A percentile compares a stretch with the other conserved stretches of the same genome.
These are phyloP conservation scores for Fusarium sp. DNA, from an alignment of 2,329 filamentous ascomycete genomes.

Conservation along the genomic window DNA sequence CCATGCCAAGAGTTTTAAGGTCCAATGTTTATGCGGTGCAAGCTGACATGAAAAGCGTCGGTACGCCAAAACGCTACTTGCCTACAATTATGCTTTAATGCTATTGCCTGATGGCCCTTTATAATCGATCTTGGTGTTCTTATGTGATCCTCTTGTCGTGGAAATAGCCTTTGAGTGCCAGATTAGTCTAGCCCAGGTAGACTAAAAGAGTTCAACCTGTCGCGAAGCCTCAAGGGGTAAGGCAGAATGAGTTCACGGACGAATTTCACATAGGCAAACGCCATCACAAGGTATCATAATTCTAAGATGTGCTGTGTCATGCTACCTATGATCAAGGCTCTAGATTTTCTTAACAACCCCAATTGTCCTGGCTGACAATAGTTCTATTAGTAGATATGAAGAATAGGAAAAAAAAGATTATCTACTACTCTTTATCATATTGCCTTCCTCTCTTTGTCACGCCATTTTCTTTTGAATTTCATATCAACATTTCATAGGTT, in stretches of 20 bases:
- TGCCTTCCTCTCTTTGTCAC: not conserved
- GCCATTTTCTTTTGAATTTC: not conserved
- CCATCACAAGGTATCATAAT: not conserved
- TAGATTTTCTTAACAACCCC: not conserved
- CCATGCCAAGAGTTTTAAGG: not conserved
- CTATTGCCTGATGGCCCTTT: not conserved
- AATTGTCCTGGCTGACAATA: not conserved
- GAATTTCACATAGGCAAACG: not conserved
- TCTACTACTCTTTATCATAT: too few relatives aligned
- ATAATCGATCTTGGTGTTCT: not conserved
- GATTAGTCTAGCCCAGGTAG: not conserved
- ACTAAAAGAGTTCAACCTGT: not conserved
- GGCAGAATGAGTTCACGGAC: not conserved
- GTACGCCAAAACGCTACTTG: not conserved
- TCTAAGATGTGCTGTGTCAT: not conserved
- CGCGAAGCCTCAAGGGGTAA: not conserved
- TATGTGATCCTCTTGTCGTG: not conserved
- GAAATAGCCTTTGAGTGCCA: not conserved
- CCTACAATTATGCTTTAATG: not conserved
- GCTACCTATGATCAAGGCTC: not conserved
- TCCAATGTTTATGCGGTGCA: not conserved
- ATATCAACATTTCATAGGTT: not conserved
- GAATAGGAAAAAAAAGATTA: not conserved
- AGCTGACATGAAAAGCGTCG: conserved; percentile 1
- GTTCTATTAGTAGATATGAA: too few relatives aligned